phyloP scores from a whole-genome alignment of 768 basidiomycete genomes.

The Amanita exitialis region DNA sequence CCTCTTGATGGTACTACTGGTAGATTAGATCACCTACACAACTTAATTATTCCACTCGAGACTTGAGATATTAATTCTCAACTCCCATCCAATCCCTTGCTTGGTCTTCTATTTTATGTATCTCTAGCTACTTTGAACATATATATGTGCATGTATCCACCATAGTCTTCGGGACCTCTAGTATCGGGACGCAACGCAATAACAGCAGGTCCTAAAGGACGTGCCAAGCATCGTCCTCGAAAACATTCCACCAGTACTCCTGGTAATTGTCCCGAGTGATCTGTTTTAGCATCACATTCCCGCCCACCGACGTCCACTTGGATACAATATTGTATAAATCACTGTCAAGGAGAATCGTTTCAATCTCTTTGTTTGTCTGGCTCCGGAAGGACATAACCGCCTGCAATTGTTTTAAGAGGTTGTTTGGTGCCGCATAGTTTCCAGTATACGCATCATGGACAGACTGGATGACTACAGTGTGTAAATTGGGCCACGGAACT shows the following conservation, averaged over 20 bases:
- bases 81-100: neutral
- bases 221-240: conserved; percentile 8
- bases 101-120: neutral
- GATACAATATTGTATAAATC: conserved; percentile 14
- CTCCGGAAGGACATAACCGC: conserved; percentile 12
- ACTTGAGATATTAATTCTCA: neutral
- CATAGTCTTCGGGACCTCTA: neutral
- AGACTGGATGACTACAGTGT: conserved; percentile 19
- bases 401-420: conserved; percentile 12
- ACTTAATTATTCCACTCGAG: neutral
- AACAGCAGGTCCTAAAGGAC: neutral
- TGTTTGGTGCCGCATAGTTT: neutral
- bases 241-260: conserved; percentile 22
- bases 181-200: neutral
- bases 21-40: neutral
- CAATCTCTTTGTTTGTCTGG: conserved; percentile 11
- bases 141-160: neutral
- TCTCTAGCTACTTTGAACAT: neutral
- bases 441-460: conserved; percentile 14
- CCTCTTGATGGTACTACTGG: neutral
- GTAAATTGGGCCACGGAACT: conserved; percentile 14
- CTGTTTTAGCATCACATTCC: neutral
- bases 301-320: neutral
- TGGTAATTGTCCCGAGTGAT: conserved; percentile 13
- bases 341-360: conserved; percentile 18